These are phyloP conservation scores for Lolium multiflorum DNA, from an alignment of 176 grass and related monocot species.

Conservation along the genomic window DNA sequence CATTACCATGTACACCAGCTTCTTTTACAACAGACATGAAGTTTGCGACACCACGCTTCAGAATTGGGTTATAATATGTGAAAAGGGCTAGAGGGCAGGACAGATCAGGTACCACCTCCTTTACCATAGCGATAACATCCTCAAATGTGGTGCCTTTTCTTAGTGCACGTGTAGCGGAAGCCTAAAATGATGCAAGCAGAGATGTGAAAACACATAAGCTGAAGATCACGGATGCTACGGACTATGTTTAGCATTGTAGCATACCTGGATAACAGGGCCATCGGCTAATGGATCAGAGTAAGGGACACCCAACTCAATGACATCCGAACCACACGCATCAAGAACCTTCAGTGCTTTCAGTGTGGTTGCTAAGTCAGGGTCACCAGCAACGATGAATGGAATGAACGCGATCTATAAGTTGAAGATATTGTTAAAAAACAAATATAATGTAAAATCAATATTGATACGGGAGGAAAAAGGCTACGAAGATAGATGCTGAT, in stretches of 20 bases:
- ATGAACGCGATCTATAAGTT: constrained; percentile 68
- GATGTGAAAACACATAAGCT: constrained; percentile 4
- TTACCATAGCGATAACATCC: constrained; percentile 93
- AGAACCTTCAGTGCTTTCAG: constrained; percentile 87
- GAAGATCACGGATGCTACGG: not conserved
- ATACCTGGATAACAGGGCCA: constrained; percentile 95
- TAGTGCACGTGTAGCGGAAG: constrained; percentile 87
- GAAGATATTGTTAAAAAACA: not conserved
- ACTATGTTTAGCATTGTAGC: not conserved
- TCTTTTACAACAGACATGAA: constrained; percentile 85
- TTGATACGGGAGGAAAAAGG: not conserved
- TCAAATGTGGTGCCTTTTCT: constrained; percentile 89
- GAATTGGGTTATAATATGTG: constrained; percentile 95
- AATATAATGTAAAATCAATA: not conserved
- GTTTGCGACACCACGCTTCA: constrained; percentile 82
- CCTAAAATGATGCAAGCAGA: constrained; percentile 47
- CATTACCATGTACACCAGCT: constrained; percentile 81
- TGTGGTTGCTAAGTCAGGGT: constrained; percentile 86
- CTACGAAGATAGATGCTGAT: not conserved
- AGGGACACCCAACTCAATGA: constrained; percentile 95
- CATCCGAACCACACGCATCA: constrained; percentile 82
- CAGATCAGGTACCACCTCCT: constrained; percentile 83
- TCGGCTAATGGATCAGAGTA: constrained; percentile 95
- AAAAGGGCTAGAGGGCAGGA: constrained; percentile 95
- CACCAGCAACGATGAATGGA: constrained; percentile 95